phyloP scores from a whole-genome alignment of 1,284 basidiomycete species.

The Rhizoctonia solani region DNA sequence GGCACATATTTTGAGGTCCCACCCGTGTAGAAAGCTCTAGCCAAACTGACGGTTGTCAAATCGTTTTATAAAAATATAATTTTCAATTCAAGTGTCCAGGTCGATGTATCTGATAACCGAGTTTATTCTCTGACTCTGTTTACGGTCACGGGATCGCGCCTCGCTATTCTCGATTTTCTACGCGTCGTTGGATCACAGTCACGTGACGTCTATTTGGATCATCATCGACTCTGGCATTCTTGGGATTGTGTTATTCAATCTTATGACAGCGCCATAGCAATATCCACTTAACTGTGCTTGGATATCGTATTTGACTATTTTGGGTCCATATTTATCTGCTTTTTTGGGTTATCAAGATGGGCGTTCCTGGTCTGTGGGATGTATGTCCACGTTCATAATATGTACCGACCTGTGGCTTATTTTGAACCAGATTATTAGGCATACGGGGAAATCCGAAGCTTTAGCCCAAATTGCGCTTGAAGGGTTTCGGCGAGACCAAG shows the following conservation, averaged over 20 bases:
- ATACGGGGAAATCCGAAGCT: conserved; percentile 39
- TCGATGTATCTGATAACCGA: too few relatives aligned
- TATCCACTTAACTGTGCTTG: not conserved
- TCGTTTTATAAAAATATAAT: too few relatives aligned
- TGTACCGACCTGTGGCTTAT: not conserved
- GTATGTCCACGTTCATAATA: conserved; percentile 41
- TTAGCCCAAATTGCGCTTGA: conserved; percentile 42
- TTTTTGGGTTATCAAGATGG: conserved; percentile 42
- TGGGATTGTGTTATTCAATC: too few relatives aligned
- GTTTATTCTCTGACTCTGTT: too few relatives aligned
- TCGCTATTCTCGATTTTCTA: not conserved
- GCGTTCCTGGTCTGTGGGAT: conserved; percentile 50
- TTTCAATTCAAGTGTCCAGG: too few relatives aligned
- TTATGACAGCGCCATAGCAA: not conserved
- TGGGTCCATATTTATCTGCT: not conserved
- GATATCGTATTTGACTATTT: not conserved
- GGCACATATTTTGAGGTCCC: too few relatives aligned
- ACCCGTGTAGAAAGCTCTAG: too few relatives aligned
- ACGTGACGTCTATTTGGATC: not conserved
- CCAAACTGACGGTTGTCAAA: too few relatives aligned
- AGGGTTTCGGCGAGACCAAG: conserved; percentile 44
- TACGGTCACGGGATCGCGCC: too few relatives aligned
- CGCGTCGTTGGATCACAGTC: not conserved
- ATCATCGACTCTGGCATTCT: too few relatives aligned
- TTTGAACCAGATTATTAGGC: conserved; percentile 38